phyloP scores from a whole-genome alignment of 768 basidiomycete genomes.

The Lactifluus echinatus region DNA sequence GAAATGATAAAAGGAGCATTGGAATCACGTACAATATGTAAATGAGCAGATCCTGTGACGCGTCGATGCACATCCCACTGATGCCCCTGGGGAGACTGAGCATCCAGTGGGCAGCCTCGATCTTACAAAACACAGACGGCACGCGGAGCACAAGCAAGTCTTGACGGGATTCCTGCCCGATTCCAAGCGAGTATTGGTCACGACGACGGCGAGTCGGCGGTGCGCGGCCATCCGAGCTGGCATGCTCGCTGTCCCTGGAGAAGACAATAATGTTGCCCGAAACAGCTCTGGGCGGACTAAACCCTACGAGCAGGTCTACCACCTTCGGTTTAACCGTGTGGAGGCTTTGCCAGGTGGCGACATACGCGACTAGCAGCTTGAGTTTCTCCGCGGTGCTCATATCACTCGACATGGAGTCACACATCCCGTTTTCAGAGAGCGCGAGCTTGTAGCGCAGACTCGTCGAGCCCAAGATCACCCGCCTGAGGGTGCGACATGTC shows the following conservation, averaged over 20 bases:
- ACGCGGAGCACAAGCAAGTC: conserved; percentile 8
- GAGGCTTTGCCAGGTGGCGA: background rate
- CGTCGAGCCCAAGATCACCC: background rate
- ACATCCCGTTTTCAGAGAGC: conserved; percentile 7
- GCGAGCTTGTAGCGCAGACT: conserved; percentile 12
- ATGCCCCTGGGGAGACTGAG: background rate
- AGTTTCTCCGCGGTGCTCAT: conserved; percentile 7
- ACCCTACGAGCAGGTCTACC: background rate
- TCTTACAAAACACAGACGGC: background rate
- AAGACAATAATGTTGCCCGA: conserved; percentile 9
- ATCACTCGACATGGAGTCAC: background rate
- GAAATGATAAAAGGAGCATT: background rate
- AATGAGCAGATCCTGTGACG: conserved; percentile 9
- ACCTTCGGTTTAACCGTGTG: background rate
- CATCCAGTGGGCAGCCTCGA: conserved; percentile 4
- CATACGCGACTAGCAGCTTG: background rate
- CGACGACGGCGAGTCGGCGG: background rate
- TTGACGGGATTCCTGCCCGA: background rate
- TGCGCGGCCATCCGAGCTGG: background rate
- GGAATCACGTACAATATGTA: conserved; percentile 1
- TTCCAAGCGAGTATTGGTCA: background rate
- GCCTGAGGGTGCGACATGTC: conserved; percentile 5
- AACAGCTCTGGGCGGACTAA: background rate
- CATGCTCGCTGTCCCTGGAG: background rate
- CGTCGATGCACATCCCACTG: background rate